A percentile compares a stretch with the other conserved stretches of the same genome.
Evolutionary conservation across 768 basidiomycete species (phyloP).

Genomic region (Amanita phalloides): DNA sequence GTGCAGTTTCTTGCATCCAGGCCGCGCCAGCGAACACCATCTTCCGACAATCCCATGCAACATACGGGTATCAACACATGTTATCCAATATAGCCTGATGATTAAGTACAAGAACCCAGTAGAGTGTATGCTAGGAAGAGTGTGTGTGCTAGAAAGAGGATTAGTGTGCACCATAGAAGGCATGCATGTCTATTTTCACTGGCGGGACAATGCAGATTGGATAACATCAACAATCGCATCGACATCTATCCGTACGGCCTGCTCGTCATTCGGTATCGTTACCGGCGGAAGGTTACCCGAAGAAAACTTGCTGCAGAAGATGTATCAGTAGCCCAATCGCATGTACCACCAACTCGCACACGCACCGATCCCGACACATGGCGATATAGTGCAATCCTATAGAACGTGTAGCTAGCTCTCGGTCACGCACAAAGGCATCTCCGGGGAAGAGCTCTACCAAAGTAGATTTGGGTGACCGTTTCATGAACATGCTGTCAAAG

Average conservation of each 20-base stretch:
- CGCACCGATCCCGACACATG: slow-evolving; percentile 37
- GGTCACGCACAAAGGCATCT: slow-evolving; percentile 53
- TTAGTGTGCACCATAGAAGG: too few species aligned
- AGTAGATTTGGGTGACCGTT: slow-evolving; percentile 43
- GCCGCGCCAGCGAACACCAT: too few species aligned
- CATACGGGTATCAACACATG: too few species aligned
- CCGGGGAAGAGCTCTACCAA: slow-evolving; percentile 72
- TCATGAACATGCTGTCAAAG: slow-evolving; percentile 64
- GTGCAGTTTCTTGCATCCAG: too few species aligned
- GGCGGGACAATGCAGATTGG: neutral
- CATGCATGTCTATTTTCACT: neutral
- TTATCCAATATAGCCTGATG: too few species aligned
- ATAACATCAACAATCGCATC: slow-evolving; percentile 31
- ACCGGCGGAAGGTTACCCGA: slow-evolving; percentile 22
- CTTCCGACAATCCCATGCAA: too few species aligned
- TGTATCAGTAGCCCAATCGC: neutral
- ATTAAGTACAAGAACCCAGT: neutral
- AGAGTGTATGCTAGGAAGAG: neutral
- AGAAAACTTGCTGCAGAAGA: slow-evolving; percentile 22
- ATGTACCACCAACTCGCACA: neutral
- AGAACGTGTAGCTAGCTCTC: slow-evolving; percentile 43
- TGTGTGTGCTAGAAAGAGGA: neutral
- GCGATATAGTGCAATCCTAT: slow-evolving; percentile 48
- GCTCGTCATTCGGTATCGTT: slow-evolving; percentile 13
- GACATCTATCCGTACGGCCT: slow-evolving; percentile 25